These are phyloP conservation scores for Pseudoscleropodium purum DNA, from an alignment of 225 moss, liverwort and hornwort species.

Conservation along the genomic window DNA sequence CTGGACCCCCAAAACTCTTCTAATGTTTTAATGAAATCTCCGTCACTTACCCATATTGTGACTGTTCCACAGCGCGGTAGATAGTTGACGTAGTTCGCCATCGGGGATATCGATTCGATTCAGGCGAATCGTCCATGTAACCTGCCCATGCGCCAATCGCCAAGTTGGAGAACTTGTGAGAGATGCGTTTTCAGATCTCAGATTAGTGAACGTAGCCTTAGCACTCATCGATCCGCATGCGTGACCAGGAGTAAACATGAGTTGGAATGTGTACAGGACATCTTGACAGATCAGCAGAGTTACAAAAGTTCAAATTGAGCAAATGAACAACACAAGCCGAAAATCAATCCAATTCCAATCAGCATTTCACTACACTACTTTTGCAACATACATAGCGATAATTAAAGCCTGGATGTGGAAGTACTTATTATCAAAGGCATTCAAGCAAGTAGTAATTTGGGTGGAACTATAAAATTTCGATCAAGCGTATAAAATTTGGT, in stretches of 20 bases:
- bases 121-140: background rate
- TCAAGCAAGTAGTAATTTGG: background rate
- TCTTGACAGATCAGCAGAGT: background rate
- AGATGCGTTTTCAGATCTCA: too few relatives aligned
- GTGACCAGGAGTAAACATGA: background rate
- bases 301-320: background rate
- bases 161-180: too few relatives aligned
- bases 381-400: background rate
- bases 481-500: background rate
- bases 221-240: background rate
- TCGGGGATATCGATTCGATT: rapidly evolving
- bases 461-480: background rate
- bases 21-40: too few relatives aligned
- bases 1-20: too few relatives aligned
- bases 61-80: rapidly evolving
- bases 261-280: background rate
- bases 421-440: too few relatives aligned
- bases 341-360: background rate
- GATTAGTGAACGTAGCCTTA: too few relatives aligned
- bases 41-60: background rate
- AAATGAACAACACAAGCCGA: background rate
- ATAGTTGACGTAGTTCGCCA: background rate
- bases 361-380: background rate
- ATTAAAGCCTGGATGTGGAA: too few relatives aligned
- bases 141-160: background rate